Conservation (phyloP, 768 basidiomycete species). For the Mycena vulgaris region DNA sequence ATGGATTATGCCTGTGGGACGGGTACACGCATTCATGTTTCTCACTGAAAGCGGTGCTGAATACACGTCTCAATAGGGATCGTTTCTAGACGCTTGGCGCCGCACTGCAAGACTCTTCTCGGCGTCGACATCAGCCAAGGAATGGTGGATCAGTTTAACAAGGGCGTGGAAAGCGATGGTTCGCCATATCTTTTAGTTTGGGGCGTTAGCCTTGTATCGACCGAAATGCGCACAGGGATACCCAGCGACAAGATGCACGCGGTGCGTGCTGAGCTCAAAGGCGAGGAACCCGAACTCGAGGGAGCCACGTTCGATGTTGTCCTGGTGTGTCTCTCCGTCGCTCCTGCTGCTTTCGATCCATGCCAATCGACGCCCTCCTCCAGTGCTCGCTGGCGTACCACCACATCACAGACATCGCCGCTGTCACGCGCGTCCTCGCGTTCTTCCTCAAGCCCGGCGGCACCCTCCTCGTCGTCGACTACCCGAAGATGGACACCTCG, state of each 20-base stretch:
- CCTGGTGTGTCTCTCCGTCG: conserved; percentile 64
- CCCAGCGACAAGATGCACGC: conserved; percentile 76
- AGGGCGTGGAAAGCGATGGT: conserved; percentile 68
- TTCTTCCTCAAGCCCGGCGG: conserved; percentile 71
- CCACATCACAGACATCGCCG: conserved; percentile 66
- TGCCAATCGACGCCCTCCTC: not conserved
- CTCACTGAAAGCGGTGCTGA: not conserved
- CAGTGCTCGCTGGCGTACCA: conserved; percentile 79
- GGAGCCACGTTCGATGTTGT: conserved; percentile 77
- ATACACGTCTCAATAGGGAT: conserved; percentile 59
- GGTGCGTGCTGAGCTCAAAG: conserved; percentile 65
- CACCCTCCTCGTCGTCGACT: conserved; percentile 68
- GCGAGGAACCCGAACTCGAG: conserved; percentile 62
- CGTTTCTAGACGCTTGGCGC: conserved; percentile 72
- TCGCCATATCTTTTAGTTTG: not conserved
- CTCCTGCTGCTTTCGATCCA: not conserved
- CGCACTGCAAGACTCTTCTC: conserved; percentile 73
- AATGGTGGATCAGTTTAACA: conserved; percentile 80
- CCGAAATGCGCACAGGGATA: conserved; percentile 53
- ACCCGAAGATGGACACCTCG: conserved; percentile 51
- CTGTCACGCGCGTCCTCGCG: conserved; percentile 63
- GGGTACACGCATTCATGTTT: conserved; percentile 13
- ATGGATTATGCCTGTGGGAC: conserved; percentile 44
- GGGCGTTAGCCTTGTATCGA: not conserved
- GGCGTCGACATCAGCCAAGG: conserved; percentile 85